Evolutionary conservation across 495 filamentous ascomycete genomes (phyloP).

Genomic region (Penicilliopsis zonata): DNA sequence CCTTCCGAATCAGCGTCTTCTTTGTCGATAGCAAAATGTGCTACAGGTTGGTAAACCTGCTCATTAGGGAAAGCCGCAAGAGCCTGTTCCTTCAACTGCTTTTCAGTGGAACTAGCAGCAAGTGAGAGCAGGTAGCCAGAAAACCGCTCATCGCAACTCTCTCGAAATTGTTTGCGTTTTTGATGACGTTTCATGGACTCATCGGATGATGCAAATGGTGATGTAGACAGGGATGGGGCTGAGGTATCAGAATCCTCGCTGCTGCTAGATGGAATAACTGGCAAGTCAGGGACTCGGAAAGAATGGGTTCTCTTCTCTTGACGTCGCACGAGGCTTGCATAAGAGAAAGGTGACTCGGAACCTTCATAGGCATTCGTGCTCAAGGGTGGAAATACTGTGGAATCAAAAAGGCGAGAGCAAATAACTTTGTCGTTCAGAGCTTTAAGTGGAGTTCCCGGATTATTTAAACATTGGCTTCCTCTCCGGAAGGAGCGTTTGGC

Average conservation of each 20-base stretch:
- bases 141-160: constrained; percentile 57
- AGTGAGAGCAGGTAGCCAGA: constrained; percentile 65
- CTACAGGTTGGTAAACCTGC: constrained; percentile 46
- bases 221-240: constrained; percentile 34
- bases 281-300: constrained; percentile 41
- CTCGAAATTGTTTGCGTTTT: constrained; percentile 28
- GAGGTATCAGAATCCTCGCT: constrained; percentile 43
- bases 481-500: constrained; percentile 35
- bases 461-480: too few species aligned
- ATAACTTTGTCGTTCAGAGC: too few species aligned
- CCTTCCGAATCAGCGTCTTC: constrained; percentile 34
- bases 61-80: constrained; percentile 60
- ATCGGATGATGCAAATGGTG: constrained; percentile 28
- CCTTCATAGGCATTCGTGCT: constrained; percentile 5
- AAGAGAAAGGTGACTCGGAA: constrained; percentile 36
- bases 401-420: too few species aligned
- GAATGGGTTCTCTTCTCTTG: constrained; percentile 36
- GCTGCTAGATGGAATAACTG: constrained; percentile 41
- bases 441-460: too few species aligned
- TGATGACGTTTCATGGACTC: constrained; percentile 23
- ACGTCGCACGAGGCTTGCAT: constrained; percentile 27
- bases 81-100: constrained; percentile 57
- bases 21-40: constrained; percentile 46
- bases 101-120: constrained; percentile 63
- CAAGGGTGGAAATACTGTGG: constrained; percentile 6